Evolutionary conservation across 2,329 filamentous ascomycete genomes (phyloP), one percentile per base, ranked within the genome.

Genomic region (Scedosporium minutisporum): DNA sequence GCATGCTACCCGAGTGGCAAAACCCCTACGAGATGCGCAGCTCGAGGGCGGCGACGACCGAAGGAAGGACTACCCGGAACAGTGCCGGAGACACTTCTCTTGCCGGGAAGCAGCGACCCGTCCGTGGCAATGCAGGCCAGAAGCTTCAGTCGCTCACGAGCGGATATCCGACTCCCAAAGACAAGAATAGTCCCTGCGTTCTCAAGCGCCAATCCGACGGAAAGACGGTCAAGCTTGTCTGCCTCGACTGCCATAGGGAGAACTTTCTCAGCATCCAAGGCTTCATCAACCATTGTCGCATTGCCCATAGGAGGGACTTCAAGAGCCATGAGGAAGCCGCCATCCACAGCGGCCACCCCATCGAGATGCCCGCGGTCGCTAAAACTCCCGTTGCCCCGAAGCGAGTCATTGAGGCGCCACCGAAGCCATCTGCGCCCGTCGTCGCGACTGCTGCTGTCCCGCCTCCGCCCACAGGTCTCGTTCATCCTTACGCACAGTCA

Each of bases 241-340:
- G 95, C 25, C 76, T 90, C 64, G 89, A 95, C 73, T 97, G 95
- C 75, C 83, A 91, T 59, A 84, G 93, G 66, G 90, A 91, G 72
- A 91, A 97, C 73, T 97, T 97, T 71, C 93, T 89, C 63, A 97
- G 93, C 77, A 96, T 93, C 0, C 95, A 97, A 74, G 95, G 95
- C n/a, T 97, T 97, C 76, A 95, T 99, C 77, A 99, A 99, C 71
- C 95, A 99, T 72, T 97, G 93, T 73, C 91, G 95, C 63, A 97
- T 99, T 69, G 92, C 93, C 27, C 95, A 99, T 76, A 90, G 89
- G 72, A 84, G 91, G 64, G 92, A 96, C 66, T 97, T 93, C 79
- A 93, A 96, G 76, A 97, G 91, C 69, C 95, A 99, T 71, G 93
- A 97, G 73, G 91, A 93, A 70, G 95, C 95, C 65, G 95, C 93